phyloP scores from a whole-genome alignment of 2,329 filamentous ascomycete species.

The Chrysoporthe puriensis region DNA sequence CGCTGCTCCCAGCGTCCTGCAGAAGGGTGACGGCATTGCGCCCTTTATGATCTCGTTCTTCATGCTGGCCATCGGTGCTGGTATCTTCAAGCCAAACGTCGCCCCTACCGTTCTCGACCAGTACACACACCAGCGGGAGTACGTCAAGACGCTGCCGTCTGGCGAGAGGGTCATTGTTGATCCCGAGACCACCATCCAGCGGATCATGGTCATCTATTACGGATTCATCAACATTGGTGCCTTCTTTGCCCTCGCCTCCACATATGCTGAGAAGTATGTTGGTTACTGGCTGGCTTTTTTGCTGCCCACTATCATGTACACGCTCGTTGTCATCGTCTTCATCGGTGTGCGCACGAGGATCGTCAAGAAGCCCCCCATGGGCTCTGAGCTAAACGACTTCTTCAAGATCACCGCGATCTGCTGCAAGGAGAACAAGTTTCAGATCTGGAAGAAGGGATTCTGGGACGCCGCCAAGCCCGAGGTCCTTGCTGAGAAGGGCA shows the following conservation, averaged over 20 bases:
- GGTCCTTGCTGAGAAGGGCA: conserved; percentile 47
- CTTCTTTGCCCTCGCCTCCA: conserved; percentile 64
- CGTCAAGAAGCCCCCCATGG: conserved; percentile 59
- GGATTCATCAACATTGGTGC: conserved; percentile 70
- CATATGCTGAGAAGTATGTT: conserved; percentile 75
- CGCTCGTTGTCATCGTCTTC: conserved; percentile 61
- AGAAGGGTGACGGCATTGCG: conserved; percentile 53
- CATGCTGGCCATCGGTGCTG: conserved; percentile 69
- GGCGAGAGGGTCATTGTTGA: conserved; percentile 52
- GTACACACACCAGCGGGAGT: conserved; percentile 44
- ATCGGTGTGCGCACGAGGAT: conserved; percentile 61
- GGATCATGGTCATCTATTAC: conserved; percentile 58
- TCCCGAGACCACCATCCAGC: conserved; percentile 50
- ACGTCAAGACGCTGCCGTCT: conserved; percentile 45
- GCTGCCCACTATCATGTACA: conserved; percentile 56
- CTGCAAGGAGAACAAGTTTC: conserved; percentile 54
- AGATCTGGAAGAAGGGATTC: conserved; percentile 57
- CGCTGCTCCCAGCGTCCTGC: conserved; percentile 62
- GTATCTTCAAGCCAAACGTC: conserved; percentile 70
- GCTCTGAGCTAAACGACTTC: conserved; percentile 67
- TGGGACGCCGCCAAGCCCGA: conserved; percentile 65
- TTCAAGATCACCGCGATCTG: conserved; percentile 58
- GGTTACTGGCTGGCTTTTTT: conserved; percentile 74
- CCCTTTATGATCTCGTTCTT: conserved; percentile 66
- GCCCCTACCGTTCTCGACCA: conserved; percentile 50